Percentiles rank a stretch among this genome's conserved stretches.
phyloP scores from a whole-genome alignment of 805 yeast species.

The Brettanomyces sp. region DNA sequence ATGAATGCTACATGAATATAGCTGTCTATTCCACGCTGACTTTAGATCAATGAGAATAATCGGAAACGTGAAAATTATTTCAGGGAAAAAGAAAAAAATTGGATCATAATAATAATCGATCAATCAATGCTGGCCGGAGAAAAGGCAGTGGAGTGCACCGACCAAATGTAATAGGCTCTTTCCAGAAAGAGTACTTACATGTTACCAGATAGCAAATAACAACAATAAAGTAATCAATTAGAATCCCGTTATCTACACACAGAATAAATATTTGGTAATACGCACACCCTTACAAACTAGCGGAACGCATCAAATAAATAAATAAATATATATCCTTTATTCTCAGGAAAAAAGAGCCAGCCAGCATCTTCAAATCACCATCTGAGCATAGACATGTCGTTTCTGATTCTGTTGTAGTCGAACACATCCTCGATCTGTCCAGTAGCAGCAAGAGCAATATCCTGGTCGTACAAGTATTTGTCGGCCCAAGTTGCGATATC shows the following conservation, averaged over 20 bases:
- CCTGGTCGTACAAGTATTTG: slow-evolving; percentile 72
- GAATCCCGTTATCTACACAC: not conserved
- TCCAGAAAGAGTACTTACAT: too few species aligned
- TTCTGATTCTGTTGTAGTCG: slow-evolving; percentile 81
- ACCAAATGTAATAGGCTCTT: too few species aligned
- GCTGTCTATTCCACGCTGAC: too few species aligned
- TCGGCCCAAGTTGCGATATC: slow-evolving; percentile 69
- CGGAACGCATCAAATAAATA: not conserved
- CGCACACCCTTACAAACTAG: not conserved
- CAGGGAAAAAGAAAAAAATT: too few species aligned
- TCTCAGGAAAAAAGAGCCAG: not conserved
- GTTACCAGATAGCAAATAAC: not conserved
- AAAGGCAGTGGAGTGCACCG: too few species aligned
- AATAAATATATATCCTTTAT: not conserved
- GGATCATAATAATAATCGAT: too few species aligned
- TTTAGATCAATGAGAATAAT: too few species aligned
- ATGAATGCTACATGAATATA: too few species aligned
- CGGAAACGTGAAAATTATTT: too few species aligned
- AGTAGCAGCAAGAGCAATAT: slow-evolving; percentile 72
- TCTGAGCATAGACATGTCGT: slow-evolving; percentile 86
- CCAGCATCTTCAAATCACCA: slow-evolving; percentile 30
- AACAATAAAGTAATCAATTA: not conserved
- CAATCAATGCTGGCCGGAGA: too few species aligned
- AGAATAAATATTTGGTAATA: not conserved
- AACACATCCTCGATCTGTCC: slow-evolving; percentile 81